Evolutionary conservation across 768 basidiomycete genomes (phyloP).

Genomic region (Boletus edulis): DNA sequence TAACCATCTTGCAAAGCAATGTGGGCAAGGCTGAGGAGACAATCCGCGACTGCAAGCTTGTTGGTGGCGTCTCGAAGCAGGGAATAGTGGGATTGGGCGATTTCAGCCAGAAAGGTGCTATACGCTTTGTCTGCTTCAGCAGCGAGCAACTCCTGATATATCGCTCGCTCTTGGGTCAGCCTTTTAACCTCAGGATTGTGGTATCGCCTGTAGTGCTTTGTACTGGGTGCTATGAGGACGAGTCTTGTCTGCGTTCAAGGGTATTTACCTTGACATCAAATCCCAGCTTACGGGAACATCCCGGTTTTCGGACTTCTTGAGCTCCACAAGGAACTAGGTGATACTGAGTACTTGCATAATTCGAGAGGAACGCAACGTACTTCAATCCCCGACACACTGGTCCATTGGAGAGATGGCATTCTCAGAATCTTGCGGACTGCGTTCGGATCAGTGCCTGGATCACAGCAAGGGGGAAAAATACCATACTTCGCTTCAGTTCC

Average conservation of each 20-base stretch:
- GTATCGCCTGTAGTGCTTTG: slow-evolving; percentile 69
- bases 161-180: slow-evolving; percentile 70
- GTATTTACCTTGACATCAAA: slow-evolving; percentile 57
- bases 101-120: slow-evolving; percentile 64
- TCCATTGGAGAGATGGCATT: slow-evolving; percentile 73
- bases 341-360: neutral
- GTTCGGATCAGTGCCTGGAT: slow-evolving; percentile 1
- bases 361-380: slow-evolving; percentile 36
- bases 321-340: slow-evolving; percentile 72
- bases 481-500: slow-evolving; percentile 63
- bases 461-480: slow-evolving; percentile 9
- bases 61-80: slow-evolving; percentile 72
- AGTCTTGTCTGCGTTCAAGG: neutral
- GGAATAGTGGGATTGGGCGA: slow-evolving; percentile 64
- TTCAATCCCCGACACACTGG: slow-evolving; percentile 64
- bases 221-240: slow-evolving; percentile 42
- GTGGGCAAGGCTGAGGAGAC: slow-evolving; percentile 78
- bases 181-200: slow-evolving; percentile 64
- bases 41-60: slow-evolving; percentile 83
- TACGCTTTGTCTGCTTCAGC: slow-evolving; percentile 67
- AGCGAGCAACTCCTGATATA: slow-evolving; percentile 69
- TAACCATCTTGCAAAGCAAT: slow-evolving; percentile 78
- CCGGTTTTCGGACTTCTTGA: slow-evolving; percentile 56
- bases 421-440: slow-evolving; percentile 70
- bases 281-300: slow-evolving; percentile 56